phyloP scores from a whole-genome alignment of 1,284 basidiomycete genomes.

The Thecaphora thlaspeos region DNA sequence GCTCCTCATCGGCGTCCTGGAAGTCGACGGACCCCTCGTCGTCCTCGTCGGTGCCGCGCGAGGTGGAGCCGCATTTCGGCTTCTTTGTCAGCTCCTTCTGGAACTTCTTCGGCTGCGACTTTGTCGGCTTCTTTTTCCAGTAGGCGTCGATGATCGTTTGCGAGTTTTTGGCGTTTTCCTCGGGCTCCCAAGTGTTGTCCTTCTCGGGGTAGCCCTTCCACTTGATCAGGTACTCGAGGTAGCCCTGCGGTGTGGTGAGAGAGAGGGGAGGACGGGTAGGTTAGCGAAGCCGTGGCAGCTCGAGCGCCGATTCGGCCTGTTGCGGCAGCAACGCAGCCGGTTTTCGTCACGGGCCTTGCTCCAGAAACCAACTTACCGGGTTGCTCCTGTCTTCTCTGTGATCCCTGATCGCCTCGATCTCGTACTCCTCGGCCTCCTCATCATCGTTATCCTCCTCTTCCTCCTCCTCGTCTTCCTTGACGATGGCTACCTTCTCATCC shows the following conservation, averaged over 20 bases:
- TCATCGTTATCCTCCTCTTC: slow-evolving; percentile 20
- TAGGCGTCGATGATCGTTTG: slow-evolving; percentile 18
- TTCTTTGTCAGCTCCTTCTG: slow-evolving; percentile 10
- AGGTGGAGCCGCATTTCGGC: slow-evolving; percentile 5
- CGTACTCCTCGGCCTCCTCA: slow-evolving; percentile 22
- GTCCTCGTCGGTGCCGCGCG: neutral
- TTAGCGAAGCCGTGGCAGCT: too few relatives aligned
- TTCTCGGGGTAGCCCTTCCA: slow-evolving; percentile 34
- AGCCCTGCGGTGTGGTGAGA: slow-evolving; percentile 6
- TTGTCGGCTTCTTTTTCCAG: slow-evolving; percentile 34
- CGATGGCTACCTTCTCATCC: neutral
- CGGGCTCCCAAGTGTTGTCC: slow-evolving; percentile 42
- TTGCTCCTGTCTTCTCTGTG: slow-evolving; percentile 14
- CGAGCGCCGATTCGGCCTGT: too few relatives aligned
- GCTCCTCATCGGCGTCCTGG: slow-evolving; percentile 2
- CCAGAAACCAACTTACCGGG: slow-evolving; percentile 13
- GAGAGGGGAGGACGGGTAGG: neutral
- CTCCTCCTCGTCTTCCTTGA: neutral
- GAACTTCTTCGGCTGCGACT: slow-evolving; percentile 29
- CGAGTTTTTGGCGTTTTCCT: slow-evolving; percentile 12
- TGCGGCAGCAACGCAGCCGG: too few relatives aligned
- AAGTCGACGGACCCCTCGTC: neutral
- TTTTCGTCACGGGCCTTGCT: too few relatives aligned
- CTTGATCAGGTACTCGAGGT: slow-evolving; percentile 31
- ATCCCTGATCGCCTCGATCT: slow-evolving; percentile 23